A percentile compares a stretch with the other conserved stretches of the same genome.
Evolutionary conservation across 768 basidiomycete genomes (phyloP).

Genomic region (Leccinum truebloodii): DNA sequence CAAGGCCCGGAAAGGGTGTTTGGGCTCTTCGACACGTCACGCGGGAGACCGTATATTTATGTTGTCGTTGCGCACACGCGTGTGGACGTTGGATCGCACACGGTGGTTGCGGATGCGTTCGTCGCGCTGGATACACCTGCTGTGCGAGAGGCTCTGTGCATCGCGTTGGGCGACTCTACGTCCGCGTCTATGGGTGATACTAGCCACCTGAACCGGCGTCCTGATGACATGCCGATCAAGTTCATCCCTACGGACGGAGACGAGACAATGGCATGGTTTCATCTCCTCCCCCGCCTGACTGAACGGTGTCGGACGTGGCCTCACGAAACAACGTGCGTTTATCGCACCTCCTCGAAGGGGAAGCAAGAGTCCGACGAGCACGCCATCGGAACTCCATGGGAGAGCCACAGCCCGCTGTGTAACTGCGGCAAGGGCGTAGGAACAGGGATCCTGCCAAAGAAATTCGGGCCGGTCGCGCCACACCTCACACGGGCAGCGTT

Average conservation of each 20-base stretch:
- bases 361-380: slow-evolving; percentile 14
- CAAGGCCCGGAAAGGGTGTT: slow-evolving; percentile 15
- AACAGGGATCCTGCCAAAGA: slow-evolving; percentile 12
- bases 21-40: slow-evolving; percentile 17
- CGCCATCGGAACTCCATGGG: slow-evolving; percentile 34
- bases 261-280: slow-evolving; percentile 44
- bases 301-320: slow-evolving; percentile 58
- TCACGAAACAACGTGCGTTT: slow-evolving; percentile 44
- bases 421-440: slow-evolving; percentile 16
- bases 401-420: slow-evolving; percentile 11
- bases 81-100: slow-evolving; percentile 43
- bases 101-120: slow-evolving; percentile 50
- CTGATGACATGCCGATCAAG: slow-evolving; percentile 8
- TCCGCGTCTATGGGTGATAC: too few relatives aligned
- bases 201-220: neutral
- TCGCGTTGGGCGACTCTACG: neutral
- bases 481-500: slow-evolving; percentile 54
- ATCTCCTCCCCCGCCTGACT: slow-evolving; percentile 49
- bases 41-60: slow-evolving; percentile 34
- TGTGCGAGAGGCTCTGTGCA: neutral
- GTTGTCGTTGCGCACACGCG: slow-evolving; percentile 48
- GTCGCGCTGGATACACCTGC: slow-evolving; percentile 38
- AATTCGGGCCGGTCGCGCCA: slow-evolving; percentile 41
- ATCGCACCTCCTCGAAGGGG: slow-evolving; percentile 24
- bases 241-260: slow-evolving; percentile 14